Percentiles rank a stretch among this genome's conserved stretches.
Evolutionary conservation across 1,139 yeast genomes (phyloP).

Genomic region (Pichia terricola): DNA sequence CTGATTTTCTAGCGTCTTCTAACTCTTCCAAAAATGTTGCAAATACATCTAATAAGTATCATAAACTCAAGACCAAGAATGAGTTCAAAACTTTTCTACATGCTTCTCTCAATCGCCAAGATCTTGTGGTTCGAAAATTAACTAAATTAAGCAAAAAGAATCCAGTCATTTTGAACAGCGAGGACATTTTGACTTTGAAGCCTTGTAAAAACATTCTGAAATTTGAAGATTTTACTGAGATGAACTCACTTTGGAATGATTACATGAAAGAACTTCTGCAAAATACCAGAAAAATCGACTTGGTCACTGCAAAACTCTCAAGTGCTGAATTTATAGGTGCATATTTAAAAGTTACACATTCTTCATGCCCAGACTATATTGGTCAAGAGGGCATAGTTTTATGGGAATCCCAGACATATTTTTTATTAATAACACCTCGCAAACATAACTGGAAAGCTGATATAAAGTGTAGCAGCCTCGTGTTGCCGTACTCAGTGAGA

Average conservation of each 20-base stretch:
- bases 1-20: not conserved
- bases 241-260: conserved; percentile 52
- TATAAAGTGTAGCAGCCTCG: conserved; percentile 16
- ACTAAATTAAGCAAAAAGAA: conserved; percentile 27
- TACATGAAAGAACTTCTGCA: conserved; percentile 47
- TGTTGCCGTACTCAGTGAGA: conserved; percentile 14
- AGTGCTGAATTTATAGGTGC: conserved; percentile 86
- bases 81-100: conserved; percentile 39
- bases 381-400: conserved; percentile 73
- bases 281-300: conserved; percentile 19
- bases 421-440: conserved; percentile 53
- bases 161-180: conserved; percentile 13
- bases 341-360: conserved; percentile 44
- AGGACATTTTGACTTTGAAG: conserved; percentile 25
- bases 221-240: conserved; percentile 42
- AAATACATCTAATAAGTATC: conserved; percentile 14
- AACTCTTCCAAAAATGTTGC: not conserved
- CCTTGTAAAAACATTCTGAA: conserved; percentile 35
- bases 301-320: conserved; percentile 47
- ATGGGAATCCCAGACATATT: conserved; percentile 77
- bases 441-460: conserved; percentile 30
- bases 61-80: conserved; percentile 29
- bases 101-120: conserved; percentile 31
- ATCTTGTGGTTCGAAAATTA: conserved; percentile 28
- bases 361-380: conserved; percentile 47